Evolutionary conservation across 257 asterid genomes (phyloP), one percentile per base, ranked within the genome.

Genomic region (Petunia secreta): DNA sequence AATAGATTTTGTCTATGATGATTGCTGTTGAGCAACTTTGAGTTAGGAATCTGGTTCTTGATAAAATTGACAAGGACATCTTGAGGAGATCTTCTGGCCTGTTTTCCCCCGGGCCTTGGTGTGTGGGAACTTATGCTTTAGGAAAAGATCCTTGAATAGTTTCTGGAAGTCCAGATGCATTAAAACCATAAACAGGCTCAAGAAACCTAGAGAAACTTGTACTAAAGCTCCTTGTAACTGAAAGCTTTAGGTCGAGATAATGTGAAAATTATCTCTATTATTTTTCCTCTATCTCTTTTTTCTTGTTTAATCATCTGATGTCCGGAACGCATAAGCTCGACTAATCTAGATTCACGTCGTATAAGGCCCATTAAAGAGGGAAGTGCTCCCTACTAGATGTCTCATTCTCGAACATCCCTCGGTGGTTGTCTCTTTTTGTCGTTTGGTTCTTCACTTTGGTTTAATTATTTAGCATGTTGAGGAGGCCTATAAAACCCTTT

Each of bases 31-130:
- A 46, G 57, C 43, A 54, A 41, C 78, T 83, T 59, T 59, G 11
- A 34, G 25, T 53, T 82, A 25, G 25, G 25, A 92, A 91, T 75
- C 82, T 82, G 1, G 84, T 91, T 57, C 94, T 92, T 7, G 86
- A 90, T 41, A 88, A 78, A 75, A 90, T 94, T 43, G 99, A 96
- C 38, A 81, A 79, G 83, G 92, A 86, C 65, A 83, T 96, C 0
- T 81, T 94, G 25, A 85, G 84, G 65, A 88, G 92, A 89, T 59
- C 82, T 0, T 3, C 38, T 0, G 91, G 85, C 14, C 86, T 65
- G n/a, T 87, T 91, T 75, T 82, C 93, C 0, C 93, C 94, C 0
- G 98, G 97, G 4, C 96, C 92, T 13, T 93, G 99, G 99, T 95
- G 99, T 80, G 53, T 78, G 44, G 97, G 91, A 67, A 84, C 57